Evolutionary conservation across 1,284 basidiomycete genomes (phyloP).

Genomic region (Trichosporon sp.): DNA sequence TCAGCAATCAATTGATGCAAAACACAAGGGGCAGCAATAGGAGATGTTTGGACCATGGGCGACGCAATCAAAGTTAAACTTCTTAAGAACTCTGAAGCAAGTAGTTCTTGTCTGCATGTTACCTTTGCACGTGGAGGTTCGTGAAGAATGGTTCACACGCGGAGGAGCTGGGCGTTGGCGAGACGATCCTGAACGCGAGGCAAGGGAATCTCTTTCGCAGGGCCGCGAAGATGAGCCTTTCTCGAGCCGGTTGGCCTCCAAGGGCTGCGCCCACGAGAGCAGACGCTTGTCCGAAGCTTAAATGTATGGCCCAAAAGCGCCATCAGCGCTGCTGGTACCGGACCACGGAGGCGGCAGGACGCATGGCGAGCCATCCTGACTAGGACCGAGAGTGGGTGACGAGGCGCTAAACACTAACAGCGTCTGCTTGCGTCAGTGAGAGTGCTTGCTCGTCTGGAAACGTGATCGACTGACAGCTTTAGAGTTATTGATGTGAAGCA

Average conservation of each 20-base stretch:
- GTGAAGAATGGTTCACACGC: background rate
- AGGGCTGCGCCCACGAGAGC: background rate
- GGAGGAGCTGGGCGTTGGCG: background rate
- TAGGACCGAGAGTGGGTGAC: too few relatives aligned
- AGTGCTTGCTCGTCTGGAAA: background rate
- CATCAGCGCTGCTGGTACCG: too few relatives aligned
- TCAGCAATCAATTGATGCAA: slow-evolving; percentile 13
- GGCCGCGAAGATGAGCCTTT: background rate
- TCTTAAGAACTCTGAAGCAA: slow-evolving; percentile 5
- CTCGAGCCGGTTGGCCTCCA: background rate
- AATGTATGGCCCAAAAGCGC: background rate
- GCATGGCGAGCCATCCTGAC: too few relatives aligned
- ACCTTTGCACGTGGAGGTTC: background rate
- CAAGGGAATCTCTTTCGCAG: background rate
- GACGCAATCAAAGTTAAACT: slow-evolving; percentile 14
- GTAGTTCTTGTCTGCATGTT: background rate
- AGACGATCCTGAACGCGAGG: background rate
- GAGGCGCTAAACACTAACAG: background rate
- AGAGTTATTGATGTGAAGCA: slow-evolving; percentile 10
- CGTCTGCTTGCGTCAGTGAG: background rate
- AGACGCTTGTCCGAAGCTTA: background rate
- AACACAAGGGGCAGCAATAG: background rate
- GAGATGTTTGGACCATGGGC: background rate
- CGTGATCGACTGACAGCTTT: slow-evolving; percentile 12
- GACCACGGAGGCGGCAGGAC: too few relatives aligned